These are phyloP conservation scores for Vigna radiata DNA, from an alignment of 306 rosid genomes.

Conservation along the genomic window DNA sequence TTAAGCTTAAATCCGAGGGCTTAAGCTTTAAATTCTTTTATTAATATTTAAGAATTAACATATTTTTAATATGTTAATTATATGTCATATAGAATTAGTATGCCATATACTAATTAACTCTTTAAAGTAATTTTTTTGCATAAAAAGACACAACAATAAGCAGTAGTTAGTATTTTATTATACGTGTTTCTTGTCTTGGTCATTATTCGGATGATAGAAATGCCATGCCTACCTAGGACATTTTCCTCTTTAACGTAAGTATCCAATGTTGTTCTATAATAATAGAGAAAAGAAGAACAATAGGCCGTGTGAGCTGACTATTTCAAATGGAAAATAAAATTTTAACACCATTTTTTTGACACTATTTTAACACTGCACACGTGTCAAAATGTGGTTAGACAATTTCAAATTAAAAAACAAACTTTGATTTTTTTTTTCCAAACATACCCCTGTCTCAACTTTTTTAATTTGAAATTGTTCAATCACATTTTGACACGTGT, in stretches of 20 bases:
- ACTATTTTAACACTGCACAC: no score
- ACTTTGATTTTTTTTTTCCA: no score
- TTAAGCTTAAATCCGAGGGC: conserved; percentile 51
- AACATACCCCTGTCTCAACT: no score
- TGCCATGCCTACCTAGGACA: conserved; percentile 39
- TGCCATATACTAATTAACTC: neutral
- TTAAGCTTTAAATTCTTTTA: conserved; percentile 25
- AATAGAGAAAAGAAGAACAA: no score
- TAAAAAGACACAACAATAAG: neutral
- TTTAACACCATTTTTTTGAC: no score
- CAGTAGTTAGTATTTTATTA: neutral
- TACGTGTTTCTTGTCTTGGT: no score
- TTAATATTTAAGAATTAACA: neutral
- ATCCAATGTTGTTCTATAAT: conserved; percentile 39
- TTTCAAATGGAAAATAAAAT: no score
- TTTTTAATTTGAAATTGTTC: no score
- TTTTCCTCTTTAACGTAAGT: conserved; percentile 11
- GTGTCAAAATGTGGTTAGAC: no score
- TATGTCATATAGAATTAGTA: neutral
- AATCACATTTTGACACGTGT: no score
- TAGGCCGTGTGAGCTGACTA: neutral
- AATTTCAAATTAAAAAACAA: no score
- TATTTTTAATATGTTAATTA: neutral
- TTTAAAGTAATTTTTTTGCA: neutral
- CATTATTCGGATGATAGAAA: conserved; percentile 17